Evolutionary conservation across 306 rosid genomes (phyloP).

Genomic region (Senna siamea): DNA sequence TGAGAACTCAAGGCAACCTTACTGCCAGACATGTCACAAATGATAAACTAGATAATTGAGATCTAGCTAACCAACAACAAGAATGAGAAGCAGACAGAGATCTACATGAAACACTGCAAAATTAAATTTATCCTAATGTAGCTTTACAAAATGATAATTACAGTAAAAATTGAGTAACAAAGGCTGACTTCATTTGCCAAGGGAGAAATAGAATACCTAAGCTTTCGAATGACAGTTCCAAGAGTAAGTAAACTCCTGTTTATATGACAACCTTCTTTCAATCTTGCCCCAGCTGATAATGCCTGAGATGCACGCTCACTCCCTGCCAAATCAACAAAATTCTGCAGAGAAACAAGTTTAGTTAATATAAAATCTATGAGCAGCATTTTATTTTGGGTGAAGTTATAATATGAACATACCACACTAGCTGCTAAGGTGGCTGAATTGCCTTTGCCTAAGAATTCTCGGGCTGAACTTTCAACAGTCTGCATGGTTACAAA

Average conservation of each 20-base stretch:
- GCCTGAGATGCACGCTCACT: slow-evolving; percentile 97
- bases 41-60: slow-evolving; percentile 12
- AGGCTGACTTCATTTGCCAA: slow-evolving; percentile 26
- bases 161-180: slow-evolving; percentile 20
- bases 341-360: slow-evolving; percentile 54
- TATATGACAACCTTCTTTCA: slow-evolving; percentile 94
- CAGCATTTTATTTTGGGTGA: slow-evolving; percentile 6
- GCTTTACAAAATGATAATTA: not conserved
- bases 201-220: slow-evolving; percentile 60
- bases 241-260: slow-evolving; percentile 90
- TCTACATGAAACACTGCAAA: not conserved
- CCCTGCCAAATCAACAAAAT: slow-evolving; percentile 94
- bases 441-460: slow-evolving; percentile 86
- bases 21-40: slow-evolving; percentile 15
- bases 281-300: slow-evolving; percentile 77
- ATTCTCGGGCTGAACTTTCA: slow-evolving; percentile 94
- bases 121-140: not conserved
- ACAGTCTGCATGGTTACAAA: slow-evolving; percentile 63
- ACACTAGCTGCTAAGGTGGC: slow-evolving; percentile 88
- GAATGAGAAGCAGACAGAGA: not conserved
- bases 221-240: slow-evolving; percentile 86
- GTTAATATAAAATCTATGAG: not conserved
- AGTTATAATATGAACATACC: slow-evolving; percentile 53
- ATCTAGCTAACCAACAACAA: slow-evolving; percentile 10
- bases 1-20: slow-evolving; percentile 3